phyloP scores from a whole-genome alignment of 2,329 filamentous ascomycete genomes.

The Drechslerella coelobrocha region DNA sequence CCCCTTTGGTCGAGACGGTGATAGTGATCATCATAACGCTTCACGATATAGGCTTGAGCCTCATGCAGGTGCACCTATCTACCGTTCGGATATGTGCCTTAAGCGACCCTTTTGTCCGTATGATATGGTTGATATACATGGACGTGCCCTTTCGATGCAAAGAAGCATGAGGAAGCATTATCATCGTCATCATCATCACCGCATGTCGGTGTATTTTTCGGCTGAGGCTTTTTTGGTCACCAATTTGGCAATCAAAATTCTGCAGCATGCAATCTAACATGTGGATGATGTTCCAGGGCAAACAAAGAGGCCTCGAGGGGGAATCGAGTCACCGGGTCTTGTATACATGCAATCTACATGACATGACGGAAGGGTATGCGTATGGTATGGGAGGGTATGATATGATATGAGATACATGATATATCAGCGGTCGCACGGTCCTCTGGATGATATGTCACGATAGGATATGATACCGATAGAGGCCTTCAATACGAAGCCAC shows the following conservation, averaged over 20 bases:
- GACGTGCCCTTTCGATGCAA: too few relatives aligned
- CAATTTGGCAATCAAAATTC: neutral
- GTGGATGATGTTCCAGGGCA: too few relatives aligned
- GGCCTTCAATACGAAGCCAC: too few relatives aligned
- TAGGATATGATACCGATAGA: neutral
- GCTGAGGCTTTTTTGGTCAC: neutral
- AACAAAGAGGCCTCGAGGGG: too few relatives aligned
- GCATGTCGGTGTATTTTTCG: neutral
- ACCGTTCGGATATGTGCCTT: constrained; percentile 5
- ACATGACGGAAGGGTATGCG: neutral
- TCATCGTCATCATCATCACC: neutral
- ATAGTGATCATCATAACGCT: neutral
- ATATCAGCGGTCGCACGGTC: too few relatives aligned
- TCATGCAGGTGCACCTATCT: neutral
- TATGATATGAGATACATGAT: too few relatives aligned
- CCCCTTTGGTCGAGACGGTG: constrained; percentile 2
- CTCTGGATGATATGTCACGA: too few relatives aligned
- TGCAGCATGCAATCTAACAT: neutral
- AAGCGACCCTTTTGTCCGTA: neutral
- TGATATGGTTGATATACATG: neutral
- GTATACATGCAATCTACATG: neutral
- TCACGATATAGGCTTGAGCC: neutral
- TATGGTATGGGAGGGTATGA: too few relatives aligned
- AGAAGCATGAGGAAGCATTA: too few relatives aligned
- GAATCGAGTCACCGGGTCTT: too few relatives aligned